Conservation (phyloP, 2,329 filamentous ascomycete species). For the Pestalotiopsis sp. region DNA sequence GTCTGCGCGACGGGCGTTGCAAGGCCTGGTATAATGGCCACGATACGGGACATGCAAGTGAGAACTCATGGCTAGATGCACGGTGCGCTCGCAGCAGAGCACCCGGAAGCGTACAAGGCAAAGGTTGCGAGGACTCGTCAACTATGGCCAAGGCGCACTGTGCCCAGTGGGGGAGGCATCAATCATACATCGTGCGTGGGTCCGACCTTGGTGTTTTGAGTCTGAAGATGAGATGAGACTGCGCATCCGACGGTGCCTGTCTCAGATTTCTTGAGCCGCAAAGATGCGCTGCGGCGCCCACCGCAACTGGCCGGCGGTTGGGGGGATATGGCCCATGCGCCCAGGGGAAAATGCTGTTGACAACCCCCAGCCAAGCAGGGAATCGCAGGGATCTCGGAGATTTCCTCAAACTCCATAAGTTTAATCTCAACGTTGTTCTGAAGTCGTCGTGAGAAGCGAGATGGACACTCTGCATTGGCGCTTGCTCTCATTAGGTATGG, state of each 20-base stretch:
- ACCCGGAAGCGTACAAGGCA: not conserved
- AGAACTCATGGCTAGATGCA: not conserved
- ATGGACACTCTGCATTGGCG: too few relatives aligned
- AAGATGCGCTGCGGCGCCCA: slow-evolving; percentile 13
- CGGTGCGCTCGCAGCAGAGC: not conserved
- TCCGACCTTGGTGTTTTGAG: slow-evolving; percentile 17
- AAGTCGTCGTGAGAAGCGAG: not conserved
- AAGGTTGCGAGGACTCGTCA: not conserved
- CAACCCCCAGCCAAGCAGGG: not conserved
- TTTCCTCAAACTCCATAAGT: slow-evolving; percentile 12
- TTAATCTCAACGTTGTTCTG: slow-evolving; percentile 8
- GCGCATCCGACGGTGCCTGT: slow-evolving; percentile 29
- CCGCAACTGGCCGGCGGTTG: not conserved
- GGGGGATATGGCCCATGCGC: not conserved
- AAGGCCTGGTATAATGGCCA: not conserved
- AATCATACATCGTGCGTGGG: not conserved
- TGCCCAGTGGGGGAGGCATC: not conserved
- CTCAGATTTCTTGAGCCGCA: slow-evolving; percentile 29
- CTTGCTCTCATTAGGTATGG: not conserved
- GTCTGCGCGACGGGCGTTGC: not conserved
- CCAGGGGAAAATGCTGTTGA: not conserved
- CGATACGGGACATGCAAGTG: not conserved
- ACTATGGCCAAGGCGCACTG: not conserved
- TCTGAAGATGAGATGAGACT: slow-evolving; percentile 33
- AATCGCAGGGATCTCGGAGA: slow-evolving; percentile 2